Evolutionary conservation across 176 grass and related monocot species (phyloP).

Genomic region (Olyra latifolia): DNA sequence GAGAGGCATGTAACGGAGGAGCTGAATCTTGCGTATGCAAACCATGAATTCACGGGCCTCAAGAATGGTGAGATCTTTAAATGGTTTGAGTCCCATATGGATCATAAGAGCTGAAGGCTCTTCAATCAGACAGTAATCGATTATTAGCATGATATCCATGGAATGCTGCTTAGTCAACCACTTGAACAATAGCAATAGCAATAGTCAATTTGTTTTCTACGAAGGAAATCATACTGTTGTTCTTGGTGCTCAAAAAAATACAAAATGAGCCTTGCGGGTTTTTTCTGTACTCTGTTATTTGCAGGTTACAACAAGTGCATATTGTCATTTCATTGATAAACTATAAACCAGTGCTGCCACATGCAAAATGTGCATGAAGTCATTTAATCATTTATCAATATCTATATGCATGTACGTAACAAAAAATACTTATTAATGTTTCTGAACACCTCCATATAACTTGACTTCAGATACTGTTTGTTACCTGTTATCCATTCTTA

Average conservation of each 20-base stretch:
- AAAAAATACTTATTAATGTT: neutral
- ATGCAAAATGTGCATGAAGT: neutral
- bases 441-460: neutral
- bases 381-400: neutral
- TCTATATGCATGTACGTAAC: neutral
- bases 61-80: conserved; percentile 67
- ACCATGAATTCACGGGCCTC: conserved; percentile 83
- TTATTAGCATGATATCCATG: neutral
- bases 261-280: neutral
- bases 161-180: neutral
- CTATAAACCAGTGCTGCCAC: neutral
- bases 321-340: neutral
- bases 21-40: conserved; percentile 83
- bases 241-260: neutral
- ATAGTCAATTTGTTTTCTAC: neutral
- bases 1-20: conserved; percentile 84
- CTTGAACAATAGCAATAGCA: neutral
- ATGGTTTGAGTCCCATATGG: conserved; percentile 83
- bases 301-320: neutral
- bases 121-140: neutral
- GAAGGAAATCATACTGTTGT: neutral
- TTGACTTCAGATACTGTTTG: neutral
- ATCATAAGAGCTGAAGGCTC: conserved; percentile 20
- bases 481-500: neutral
- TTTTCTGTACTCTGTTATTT: neutral